Conservation (phyloP, 2,329 filamentous ascomycete species). For the Pseudomassariella vexata region DNA sequence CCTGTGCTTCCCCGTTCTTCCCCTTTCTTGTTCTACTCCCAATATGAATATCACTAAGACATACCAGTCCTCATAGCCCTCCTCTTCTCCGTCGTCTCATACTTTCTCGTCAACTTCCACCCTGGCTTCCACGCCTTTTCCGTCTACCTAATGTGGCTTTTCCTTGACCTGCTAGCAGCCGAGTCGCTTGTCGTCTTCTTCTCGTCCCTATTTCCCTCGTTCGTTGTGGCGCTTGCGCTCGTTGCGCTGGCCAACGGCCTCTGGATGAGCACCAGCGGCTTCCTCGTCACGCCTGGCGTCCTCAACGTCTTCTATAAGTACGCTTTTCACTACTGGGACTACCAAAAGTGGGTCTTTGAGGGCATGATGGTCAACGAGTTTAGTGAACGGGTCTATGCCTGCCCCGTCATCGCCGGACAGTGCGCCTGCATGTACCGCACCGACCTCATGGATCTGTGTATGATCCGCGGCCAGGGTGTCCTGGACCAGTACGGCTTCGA, state of each 20-base stretch:
- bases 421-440: constrained; percentile 70
- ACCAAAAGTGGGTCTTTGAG: constrained; percentile 80
- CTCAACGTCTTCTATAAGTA: constrained; percentile 84
- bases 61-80: constrained; percentile 62
- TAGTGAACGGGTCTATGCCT: constrained; percentile 55
- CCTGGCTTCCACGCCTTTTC: constrained; percentile 63
- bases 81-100: constrained; percentile 68
- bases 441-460: constrained; percentile 55
- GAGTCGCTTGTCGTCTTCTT: constrained; percentile 78
- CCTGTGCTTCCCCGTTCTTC: not conserved
- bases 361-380: constrained; percentile 96
- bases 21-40: constrained; percentile 7
- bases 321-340: constrained; percentile 84
- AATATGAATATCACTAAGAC: not conserved
- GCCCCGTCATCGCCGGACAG: constrained; percentile 30
- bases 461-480: constrained; percentile 66
- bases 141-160: constrained; percentile 77
- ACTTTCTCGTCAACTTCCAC: constrained; percentile 76
- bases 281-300: constrained; percentile 66
- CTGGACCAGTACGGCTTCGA: constrained; percentile 65
- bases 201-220: constrained; percentile 66
- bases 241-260: constrained; percentile 83
- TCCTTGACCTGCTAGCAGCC: constrained; percentile 75
- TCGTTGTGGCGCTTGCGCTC: constrained; percentile 72
- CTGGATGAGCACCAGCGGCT: constrained; percentile 84